Base-by-base conservation (phyloP, 208 protist genomes). In the Leishmania tropica region DNA sequence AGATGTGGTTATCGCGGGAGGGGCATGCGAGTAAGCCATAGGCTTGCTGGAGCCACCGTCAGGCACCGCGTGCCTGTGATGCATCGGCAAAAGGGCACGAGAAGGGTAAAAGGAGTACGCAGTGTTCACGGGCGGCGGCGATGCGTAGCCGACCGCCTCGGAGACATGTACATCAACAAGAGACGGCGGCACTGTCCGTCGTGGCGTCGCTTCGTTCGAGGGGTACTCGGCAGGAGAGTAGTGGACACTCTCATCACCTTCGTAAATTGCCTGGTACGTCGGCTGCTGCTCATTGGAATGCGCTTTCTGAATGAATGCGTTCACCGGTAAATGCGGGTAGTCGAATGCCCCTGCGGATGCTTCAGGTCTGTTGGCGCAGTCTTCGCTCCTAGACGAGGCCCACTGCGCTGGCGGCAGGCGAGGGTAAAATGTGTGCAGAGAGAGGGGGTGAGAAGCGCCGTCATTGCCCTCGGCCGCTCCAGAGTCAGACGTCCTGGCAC, bases 91-190 rank as follows among this genome's bases (percentile, higher is more conserved):
- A 62, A 45, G 73, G 17, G 24, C 28, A 31, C 40, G 24, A 74
- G 70, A 51, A 53, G 70, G 70, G 45, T 74, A 74, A 17, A 72
- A 72, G 8, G 70, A 10, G 70, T 74, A 8, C 28, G 45, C 42
- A 17, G 24, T 31, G 28, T 31, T 54, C 70, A 54, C 21, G n/a
- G n/a, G 79, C 54, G 17, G 31, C 6, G 78, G 51, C 68, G 56
- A 19, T 45, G 54, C 62, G 40, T 75, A 62, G 40, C 42, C 68
- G 35, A 37, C 45, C 13, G 72, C 54, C 37, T 85, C 76, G 35
- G 81, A 85, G 24, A 85, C 76, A 51, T 78, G 68, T 21, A 75
- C 76, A 74, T 85, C 81, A 0, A 85, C 48, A 4, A 85, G 71
- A 37, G 76, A 71, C 7, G 76, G 65, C 8, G 53, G 45, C n/a